Evolutionary conservation across 2,329 filamentous ascomycete genomes (phyloP).

Genomic region (Penicillium sp.): DNA sequence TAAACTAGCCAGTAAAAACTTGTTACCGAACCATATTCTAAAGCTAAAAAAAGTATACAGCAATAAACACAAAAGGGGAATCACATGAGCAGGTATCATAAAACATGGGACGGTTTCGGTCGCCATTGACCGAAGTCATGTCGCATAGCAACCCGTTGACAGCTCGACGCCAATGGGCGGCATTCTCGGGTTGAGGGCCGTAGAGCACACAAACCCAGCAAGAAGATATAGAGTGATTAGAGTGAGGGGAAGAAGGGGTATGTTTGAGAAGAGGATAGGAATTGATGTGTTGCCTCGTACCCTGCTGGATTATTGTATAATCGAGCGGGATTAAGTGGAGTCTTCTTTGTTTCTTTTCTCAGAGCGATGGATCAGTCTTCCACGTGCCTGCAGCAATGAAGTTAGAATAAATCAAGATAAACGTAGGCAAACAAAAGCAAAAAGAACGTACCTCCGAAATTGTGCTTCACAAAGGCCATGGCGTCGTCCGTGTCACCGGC

Average conservation of each 20-base stretch:
- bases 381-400: conserved; percentile 32
- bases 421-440: not conserved
- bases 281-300: no score
- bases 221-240: not conserved
- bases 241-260: not conserved
- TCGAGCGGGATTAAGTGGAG: no score
- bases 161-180: not conserved
- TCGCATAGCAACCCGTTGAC: not conserved
- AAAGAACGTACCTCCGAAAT: conserved; percentile 74
- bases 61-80: conserved; percentile 11
- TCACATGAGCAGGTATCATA: conserved; percentile 12
- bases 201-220: not conserved
- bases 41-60: not conserved
- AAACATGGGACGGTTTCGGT: conserved; percentile 4
- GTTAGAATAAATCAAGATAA: conserved; percentile 15
- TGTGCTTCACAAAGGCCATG: conserved; percentile 96
- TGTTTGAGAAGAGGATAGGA: not conserved
- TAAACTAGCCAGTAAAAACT: conserved; percentile 3
- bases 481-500: conserved; percentile 85
- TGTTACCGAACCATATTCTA: not conserved
- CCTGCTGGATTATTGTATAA: no score
- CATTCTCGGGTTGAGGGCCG: not conserved
- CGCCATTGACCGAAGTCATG: not conserved
- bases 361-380: conserved; percentile 41
- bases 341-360: not conserved